A percentile compares a stretch with the other conserved stretches of the same genome.
phyloP scores from a whole-genome alignment of 345 rosid genomes.

The Camelina hispida region DNA sequence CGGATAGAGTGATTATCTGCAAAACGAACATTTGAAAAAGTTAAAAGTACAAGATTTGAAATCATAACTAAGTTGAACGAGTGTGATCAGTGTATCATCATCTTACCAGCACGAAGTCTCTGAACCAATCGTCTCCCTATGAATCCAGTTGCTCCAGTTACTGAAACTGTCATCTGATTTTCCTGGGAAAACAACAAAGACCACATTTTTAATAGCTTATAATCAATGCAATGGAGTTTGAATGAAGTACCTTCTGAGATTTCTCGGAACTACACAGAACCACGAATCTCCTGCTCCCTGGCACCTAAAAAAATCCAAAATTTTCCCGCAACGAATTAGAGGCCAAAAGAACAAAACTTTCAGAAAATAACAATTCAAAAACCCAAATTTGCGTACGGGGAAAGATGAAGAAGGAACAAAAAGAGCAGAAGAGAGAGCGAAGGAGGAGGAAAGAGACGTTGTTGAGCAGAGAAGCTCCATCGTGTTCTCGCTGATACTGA shows the following conservation, averaged over 20 bases:
- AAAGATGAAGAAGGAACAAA: slow-evolving; percentile 44
- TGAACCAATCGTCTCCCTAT: slow-evolving; percentile 84
- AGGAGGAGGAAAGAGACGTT: slow-evolving; percentile 62
- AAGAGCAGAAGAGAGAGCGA: slow-evolving; percentile 51
- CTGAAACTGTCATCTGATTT: slow-evolving; percentile 74
- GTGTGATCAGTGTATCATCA: background rate
- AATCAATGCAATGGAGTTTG: background rate
- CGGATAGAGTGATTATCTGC: slow-evolving; percentile 74
- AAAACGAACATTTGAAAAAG: background rate
- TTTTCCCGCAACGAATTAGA: background rate
- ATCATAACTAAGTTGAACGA: background rate
- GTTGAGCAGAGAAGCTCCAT: slow-evolving; percentile 56
- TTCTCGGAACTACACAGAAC: slow-evolving; percentile 55
- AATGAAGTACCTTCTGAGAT: slow-evolving; percentile 55
- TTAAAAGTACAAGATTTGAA: background rate
- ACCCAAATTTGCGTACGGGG: slow-evolving; percentile 38
- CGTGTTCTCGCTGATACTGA: slow-evolving; percentile 18
- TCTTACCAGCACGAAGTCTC: slow-evolving; percentile 74
- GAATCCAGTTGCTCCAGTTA: slow-evolving; percentile 97
- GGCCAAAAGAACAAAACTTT: background rate
- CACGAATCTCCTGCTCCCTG: slow-evolving; percentile 47
- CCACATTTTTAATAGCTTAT: background rate
- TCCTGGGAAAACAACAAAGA: slow-evolving; percentile 40
- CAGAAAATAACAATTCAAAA: too few relatives aligned
- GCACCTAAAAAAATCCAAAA: slow-evolving; percentile 42